A percentile compares a stretch with the other conserved stretches of the same genome.
phyloP scores from a whole-genome alignment of 2,329 filamentous ascomycete species.

The Fusarium compactum region DNA sequence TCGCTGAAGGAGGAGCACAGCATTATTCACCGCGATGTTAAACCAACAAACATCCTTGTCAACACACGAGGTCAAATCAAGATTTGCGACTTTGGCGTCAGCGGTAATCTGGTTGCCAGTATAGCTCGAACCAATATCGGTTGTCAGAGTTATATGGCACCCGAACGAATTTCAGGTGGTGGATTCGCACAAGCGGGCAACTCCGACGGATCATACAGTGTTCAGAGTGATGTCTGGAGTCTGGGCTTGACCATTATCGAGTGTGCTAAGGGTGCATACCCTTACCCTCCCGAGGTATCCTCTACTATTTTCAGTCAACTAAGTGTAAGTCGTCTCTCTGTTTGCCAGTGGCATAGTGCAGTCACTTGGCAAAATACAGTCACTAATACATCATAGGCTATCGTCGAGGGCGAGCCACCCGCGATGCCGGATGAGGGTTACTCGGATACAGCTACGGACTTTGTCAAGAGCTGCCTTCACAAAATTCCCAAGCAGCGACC shows the following conservation, averaged over 20 bases:
- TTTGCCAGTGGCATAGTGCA: background rate
- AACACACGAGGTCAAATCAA: constrained; percentile 94
- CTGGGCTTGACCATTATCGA: constrained; percentile 94
- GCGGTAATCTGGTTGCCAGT: constrained; percentile 94
- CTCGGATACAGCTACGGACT: constrained; percentile 83
- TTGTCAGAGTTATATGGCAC: constrained; percentile 99
- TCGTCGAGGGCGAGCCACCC: constrained; percentile 96
- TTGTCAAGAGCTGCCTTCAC: constrained; percentile 90
- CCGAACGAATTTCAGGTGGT: constrained; percentile 91
- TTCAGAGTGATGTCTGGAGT: constrained; percentile 98
- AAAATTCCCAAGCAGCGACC: constrained; percentile 93
- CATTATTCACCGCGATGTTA: constrained; percentile 98
- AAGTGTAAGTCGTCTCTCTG: constrained; percentile 74
- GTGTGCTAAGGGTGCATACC: constrained; percentile 93
- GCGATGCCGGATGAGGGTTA: constrained; percentile 83
- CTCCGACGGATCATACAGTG: constrained; percentile 89
- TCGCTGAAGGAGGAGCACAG: constrained; percentile 97
- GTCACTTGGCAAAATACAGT: constrained; percentile 3
- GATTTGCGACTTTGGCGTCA: constrained; percentile 98
- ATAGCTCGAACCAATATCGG: constrained; percentile 99
- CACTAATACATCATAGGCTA: constrained; percentile 73
- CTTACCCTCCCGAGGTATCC: constrained; percentile 96
- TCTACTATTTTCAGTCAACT: constrained; percentile 98
- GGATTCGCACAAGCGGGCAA: constrained; percentile 77
- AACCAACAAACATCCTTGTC: constrained; percentile 97